Base-by-base conservation (phyloP, 176 grass and related monocot species). In the Guadua angustifolia region DNA sequence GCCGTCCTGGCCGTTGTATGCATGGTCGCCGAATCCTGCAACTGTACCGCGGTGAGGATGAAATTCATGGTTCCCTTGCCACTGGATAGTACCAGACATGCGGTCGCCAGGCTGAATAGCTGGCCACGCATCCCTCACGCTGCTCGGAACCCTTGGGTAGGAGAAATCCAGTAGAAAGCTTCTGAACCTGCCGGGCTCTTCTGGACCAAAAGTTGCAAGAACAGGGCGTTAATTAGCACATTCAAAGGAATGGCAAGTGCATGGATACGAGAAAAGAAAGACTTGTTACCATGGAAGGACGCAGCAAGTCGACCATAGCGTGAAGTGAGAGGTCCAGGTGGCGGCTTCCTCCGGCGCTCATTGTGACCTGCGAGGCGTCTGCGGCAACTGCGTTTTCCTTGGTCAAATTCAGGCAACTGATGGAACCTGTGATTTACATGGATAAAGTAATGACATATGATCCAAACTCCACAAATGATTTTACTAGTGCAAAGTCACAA, bases 311-410 rank as follows among this genome's bases (percentile, higher is more conserved):
- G 78, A 14, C 92, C 88, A 49, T 89, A 94, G 58, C 84, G 90
- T 4, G 94, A 78, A 33, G 83, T 86, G 19, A 94, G 62, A 80
- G 88, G 86, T n/a, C 89, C 94, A 71, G 86, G 86, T 4, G 83
- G 90, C 4, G 87, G 92, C 76, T 83, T 92, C 80, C 92, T 92
- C 64, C 90, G 84, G 18, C 92, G 94, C 80, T 94, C 90, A 5
- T 97, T 97, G 85, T 94, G 92, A 24, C 92, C 94, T 3, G 88
- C 88, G 0, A 97, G 92, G 49, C 94, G 92, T 19, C 84, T 80
- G 40, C 94, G 94, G 76, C 94, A 97, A 47, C 94, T 97, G 22
- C 90, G 90, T 72, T 97, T 97, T 22, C 83, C 94, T 78, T 94
- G 94, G 77, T 97, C 94, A 89, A 97, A 97, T 84, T 97, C 88